phyloP scores from a whole-genome alignment of 805 yeast species.

The Metschnikowia matae region DNA sequence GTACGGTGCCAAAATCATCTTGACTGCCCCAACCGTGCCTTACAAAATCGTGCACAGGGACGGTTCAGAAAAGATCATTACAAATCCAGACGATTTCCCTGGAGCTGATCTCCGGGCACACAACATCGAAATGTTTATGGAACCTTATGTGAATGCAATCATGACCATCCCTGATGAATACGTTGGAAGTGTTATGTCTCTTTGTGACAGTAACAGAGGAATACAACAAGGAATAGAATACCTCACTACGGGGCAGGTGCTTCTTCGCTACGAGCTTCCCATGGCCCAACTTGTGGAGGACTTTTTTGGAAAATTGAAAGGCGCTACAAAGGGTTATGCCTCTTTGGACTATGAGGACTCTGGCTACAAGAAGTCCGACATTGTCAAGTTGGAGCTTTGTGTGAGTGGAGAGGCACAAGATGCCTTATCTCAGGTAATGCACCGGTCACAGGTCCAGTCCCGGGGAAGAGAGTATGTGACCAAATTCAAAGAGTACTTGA shows the following conservation, averaged over 20 bases:
- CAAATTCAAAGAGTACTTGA: slow-evolving; percentile 72
- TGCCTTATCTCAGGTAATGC: slow-evolving; percentile 90
- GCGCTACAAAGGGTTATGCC: slow-evolving; percentile 88
- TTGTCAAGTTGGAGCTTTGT: slow-evolving; percentile 81
- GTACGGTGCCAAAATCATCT: slow-evolving; percentile 86
- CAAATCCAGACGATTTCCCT: slow-evolving; percentile 94
- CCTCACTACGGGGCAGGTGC: slow-evolving; percentile 73
- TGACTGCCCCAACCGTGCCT: slow-evolving; percentile 96
- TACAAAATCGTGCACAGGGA: slow-evolving; percentile 68
- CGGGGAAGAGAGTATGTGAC: slow-evolving; percentile 80
- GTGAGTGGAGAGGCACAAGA: slow-evolving; percentile 89
- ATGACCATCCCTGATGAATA: slow-evolving; percentile 91
- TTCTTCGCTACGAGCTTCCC: slow-evolving; percentile 77
- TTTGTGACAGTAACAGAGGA: slow-evolving; percentile 84
- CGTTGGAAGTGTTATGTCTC: slow-evolving; percentile 77
- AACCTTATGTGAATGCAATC: slow-evolving; percentile 85
- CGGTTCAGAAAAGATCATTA: slow-evolving; percentile 61
- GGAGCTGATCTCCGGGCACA: slow-evolving; percentile 45
- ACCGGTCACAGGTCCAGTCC: slow-evolving; percentile 65
- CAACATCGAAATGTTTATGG: slow-evolving; percentile 54
- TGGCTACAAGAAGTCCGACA: slow-evolving; percentile 76
- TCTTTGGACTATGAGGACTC: slow-evolving; percentile 92
- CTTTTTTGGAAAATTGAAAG: slow-evolving; percentile 89
- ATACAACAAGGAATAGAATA: slow-evolving; percentile 75
- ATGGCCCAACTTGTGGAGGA: slow-evolving; percentile 89